These are phyloP conservation scores for Chiua virens DNA, from an alignment of 768 basidiomycete genomes.

Conservation along the genomic window DNA sequence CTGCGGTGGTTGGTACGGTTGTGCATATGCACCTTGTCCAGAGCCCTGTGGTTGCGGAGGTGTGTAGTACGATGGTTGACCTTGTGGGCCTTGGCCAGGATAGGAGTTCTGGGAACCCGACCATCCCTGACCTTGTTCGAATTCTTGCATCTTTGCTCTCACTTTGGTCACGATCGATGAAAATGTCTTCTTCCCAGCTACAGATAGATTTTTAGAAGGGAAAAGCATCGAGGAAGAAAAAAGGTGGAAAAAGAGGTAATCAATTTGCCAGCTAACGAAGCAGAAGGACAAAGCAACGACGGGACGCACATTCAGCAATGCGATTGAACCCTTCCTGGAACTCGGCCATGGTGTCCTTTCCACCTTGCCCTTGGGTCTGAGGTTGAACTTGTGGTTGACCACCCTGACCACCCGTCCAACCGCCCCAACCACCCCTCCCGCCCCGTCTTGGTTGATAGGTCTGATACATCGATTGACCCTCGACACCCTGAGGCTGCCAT, in stretches of 20 bases:
- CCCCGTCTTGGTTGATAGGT: slow-evolving; percentile 24
- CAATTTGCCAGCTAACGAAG: neutral
- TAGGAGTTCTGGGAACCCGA: slow-evolving; percentile 11
- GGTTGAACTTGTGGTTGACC: neutral
- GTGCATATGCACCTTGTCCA: slow-evolving; percentile 5
- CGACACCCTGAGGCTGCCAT: slow-evolving; percentile 14
- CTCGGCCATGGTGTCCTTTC: slow-evolving; percentile 59
- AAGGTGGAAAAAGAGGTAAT: neutral
- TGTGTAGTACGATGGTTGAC: neutral
- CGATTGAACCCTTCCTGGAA: slow-evolving; percentile 74
- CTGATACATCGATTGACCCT: slow-evolving; percentile 16
- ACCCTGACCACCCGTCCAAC: too few relatives aligned
- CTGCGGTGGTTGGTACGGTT: slow-evolving; percentile 1
- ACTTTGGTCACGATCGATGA: slow-evolving; percentile 71
- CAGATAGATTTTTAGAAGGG: neutral
- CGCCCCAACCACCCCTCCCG: slow-evolving; percentile 6
- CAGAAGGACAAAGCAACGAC: neutral
- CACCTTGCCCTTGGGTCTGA: slow-evolving; percentile 19
- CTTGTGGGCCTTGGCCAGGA: neutral
- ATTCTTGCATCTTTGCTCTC: slow-evolving; percentile 82
- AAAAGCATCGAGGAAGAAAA: neutral
- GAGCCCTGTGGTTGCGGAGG: neutral
- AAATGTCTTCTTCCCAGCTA: slow-evolving; percentile 80
- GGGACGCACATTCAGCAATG: slow-evolving; percentile 71
- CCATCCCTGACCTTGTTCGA: slow-evolving; percentile 49